A percentile compares a stretch with the other conserved stretches of the same genome.
phyloP scores from a whole-genome alignment of 2,329 filamentous ascomycete species.

The Samsoniella hepiali region DNA sequence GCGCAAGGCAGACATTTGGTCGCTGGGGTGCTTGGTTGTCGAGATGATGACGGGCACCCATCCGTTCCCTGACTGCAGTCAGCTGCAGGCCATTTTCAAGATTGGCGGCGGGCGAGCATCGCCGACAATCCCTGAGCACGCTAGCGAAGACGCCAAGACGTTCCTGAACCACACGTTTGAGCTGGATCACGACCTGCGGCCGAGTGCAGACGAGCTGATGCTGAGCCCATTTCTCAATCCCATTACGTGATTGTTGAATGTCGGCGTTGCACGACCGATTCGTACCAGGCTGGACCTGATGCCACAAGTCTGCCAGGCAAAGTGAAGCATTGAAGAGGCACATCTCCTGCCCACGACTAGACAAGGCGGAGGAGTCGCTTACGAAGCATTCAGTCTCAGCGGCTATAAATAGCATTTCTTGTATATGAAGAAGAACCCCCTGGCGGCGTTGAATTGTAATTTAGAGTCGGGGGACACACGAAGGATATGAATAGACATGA shows the following conservation, averaged over 20 bases:
- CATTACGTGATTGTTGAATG: conserved; percentile 50
- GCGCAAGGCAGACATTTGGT: conserved; percentile 98
- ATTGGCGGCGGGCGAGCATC: conserved; percentile 86
- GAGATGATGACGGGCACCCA: conserved; percentile 99
- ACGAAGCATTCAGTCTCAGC: background rate
- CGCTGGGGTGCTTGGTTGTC: conserved; percentile 89
- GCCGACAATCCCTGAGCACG: conserved; percentile 82
- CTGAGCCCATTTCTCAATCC: conserved; percentile 77
- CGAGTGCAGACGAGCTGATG: conserved; percentile 87
- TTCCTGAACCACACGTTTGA: conserved; percentile 92
- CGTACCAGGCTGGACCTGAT: conserved; percentile 11
- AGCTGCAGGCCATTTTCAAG: conserved; percentile 97
- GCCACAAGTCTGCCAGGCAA: background rate
- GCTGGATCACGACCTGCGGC: conserved; percentile 88
- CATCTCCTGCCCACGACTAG: background rate
- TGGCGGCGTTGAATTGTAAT: conserved; percentile 8
- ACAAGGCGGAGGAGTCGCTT: background rate
- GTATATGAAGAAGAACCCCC: conserved; percentile 1
- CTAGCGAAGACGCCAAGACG: conserved; percentile 75
- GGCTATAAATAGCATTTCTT: conserved; percentile 11
- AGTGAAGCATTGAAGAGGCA: background rate
- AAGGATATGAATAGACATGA: conserved; percentile 10
- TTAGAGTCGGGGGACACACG: background rate
- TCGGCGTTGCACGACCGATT: background rate
- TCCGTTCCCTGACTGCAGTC: conserved; percentile 94